phyloP scores from a whole-genome alignment of 2,329 filamentous ascomycete species.

The Arachnomyces sp. region DNA sequence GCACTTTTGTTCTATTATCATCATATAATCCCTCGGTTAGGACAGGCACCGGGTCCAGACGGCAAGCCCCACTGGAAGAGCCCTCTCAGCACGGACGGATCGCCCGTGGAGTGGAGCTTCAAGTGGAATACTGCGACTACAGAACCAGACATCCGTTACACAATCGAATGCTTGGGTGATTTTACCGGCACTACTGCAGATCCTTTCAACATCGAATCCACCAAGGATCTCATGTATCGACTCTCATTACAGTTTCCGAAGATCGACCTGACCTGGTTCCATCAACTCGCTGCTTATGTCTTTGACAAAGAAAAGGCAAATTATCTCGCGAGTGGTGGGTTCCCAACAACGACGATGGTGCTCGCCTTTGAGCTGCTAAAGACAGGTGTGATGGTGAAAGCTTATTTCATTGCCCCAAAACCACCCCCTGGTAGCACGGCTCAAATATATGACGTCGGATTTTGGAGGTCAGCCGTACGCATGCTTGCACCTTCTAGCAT shows the following conservation, averaged over 20 bases:
- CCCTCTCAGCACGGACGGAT: neutral
- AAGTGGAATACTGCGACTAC: neutral
- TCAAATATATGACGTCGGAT: constrained; percentile 8
- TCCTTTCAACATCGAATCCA: constrained; percentile 16
- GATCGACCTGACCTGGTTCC: constrained; percentile 11
- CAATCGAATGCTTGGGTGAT: constrained; percentile 13
- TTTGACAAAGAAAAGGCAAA: constrained; percentile 10
- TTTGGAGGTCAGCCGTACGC: constrained; percentile 6
- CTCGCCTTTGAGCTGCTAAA: constrained; percentile 7
- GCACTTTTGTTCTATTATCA: neutral
- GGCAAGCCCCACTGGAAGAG: neutral
- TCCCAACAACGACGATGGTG: constrained; percentile 5
- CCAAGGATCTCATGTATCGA: constrained; percentile 8
- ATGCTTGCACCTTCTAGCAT: no score
- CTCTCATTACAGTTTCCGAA: constrained; percentile 7
- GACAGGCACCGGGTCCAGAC: neutral
- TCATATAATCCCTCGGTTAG: neutral
- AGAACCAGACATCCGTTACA: neutral
- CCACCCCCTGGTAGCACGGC: constrained; percentile 5
- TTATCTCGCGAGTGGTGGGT: constrained; percentile 5
- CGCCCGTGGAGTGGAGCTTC: neutral
- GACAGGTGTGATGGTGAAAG: constrained; percentile 10
- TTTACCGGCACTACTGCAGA: constrained; percentile 12
- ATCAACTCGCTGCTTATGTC: constrained; percentile 11
- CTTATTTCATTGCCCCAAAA: constrained; percentile 16